Evolutionary conservation across 371 early-diverging fungal genomes (phyloP).

Genomic region (Capniomyces stellatus): DNA sequence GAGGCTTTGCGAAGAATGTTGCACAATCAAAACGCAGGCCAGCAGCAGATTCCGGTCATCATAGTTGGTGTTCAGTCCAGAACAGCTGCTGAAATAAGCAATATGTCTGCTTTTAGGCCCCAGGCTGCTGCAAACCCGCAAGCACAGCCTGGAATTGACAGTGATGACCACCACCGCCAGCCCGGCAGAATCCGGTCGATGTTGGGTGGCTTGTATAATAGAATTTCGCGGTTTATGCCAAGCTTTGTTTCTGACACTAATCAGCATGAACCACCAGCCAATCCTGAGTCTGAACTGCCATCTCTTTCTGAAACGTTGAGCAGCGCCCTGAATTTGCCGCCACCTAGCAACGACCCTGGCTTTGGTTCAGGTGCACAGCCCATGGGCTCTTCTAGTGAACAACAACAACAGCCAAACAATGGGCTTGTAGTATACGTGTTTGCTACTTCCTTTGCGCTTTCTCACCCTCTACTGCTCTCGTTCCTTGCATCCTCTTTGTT

Average conservation of each 20-base stretch:
- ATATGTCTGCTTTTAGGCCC: neutral
- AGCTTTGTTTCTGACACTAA: neutral
- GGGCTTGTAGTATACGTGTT: conserved; percentile 1
- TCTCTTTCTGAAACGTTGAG: neutral
- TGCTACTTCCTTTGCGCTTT: conserved; percentile 2
- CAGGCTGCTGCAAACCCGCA: neutral
- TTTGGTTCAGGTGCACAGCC: no score
- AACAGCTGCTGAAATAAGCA: neutral
- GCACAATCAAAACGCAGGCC: neutral
- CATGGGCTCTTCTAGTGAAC: no score
- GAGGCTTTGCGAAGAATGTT: conserved; percentile 3
- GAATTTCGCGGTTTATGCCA: neutral
- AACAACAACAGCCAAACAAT: neutral
- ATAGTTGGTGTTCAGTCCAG: neutral
- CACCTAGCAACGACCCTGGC: neutral
- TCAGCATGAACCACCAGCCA: neutral
- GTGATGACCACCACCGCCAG: no score
- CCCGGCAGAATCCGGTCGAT: neutral
- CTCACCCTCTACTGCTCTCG: conserved; percentile 2
- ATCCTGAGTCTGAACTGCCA: neutral
- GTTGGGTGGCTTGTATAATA: neutral
- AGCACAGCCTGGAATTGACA: neutral
- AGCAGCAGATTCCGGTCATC: conserved; percentile 1
- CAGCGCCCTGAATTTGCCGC: neutral
- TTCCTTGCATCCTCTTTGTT: neutral